Percentiles rank a stretch among this genome's conserved stretches.
These are phyloP conservation scores for Claviceps fusiformis DNA, from an alignment of 2,329 filamentous ascomycete genomes.

Conservation along the genomic window DNA sequence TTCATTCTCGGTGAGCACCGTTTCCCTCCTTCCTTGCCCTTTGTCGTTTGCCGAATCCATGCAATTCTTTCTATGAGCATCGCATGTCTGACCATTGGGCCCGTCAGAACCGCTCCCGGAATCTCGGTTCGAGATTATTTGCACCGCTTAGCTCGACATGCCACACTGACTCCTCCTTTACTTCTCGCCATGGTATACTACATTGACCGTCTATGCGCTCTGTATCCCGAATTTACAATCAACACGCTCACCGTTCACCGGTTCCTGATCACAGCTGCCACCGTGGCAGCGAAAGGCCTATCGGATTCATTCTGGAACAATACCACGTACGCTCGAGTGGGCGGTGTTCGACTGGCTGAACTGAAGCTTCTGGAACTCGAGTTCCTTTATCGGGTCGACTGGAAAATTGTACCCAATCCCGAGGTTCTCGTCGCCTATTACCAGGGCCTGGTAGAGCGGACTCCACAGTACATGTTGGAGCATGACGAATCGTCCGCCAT, in stretches of 20 bases:
- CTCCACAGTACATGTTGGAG: slow-evolving; percentile 41
- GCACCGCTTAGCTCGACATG: slow-evolving; percentile 82
- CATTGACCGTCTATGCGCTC: slow-evolving; percentile 82
- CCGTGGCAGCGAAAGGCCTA: slow-evolving; percentile 88
- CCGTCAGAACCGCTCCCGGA: slow-evolving; percentile 49
- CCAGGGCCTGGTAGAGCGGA: slow-evolving; percentile 62
- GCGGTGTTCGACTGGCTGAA: slow-evolving; percentile 81
- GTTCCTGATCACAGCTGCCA: slow-evolving; percentile 90
- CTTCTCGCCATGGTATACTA: slow-evolving; percentile 99
- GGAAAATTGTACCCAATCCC: slow-evolving; percentile 92
- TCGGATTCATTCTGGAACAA: slow-evolving; percentile 99
- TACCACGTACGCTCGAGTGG: slow-evolving; percentile 85
- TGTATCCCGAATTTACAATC: slow-evolving; percentile 92
- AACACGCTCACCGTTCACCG: slow-evolving; percentile 94
- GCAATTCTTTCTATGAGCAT: background rate
- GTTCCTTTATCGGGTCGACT: slow-evolving; percentile 83
- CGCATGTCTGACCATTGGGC: background rate
- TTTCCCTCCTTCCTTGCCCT: too few species aligned
- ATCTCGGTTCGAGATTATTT: slow-evolving; percentile 94
- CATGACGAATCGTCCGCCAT: slow-evolving; percentile 15
- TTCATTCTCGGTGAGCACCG: slow-evolving; percentile 67
- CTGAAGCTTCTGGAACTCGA: slow-evolving; percentile 85
- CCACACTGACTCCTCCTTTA: slow-evolving; percentile 82
- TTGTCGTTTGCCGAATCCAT: too few species aligned
- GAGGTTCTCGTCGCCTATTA: slow-evolving; percentile 93